These are phyloP conservation scores for Lyophyllum shimeji DNA, from an alignment of 768 basidiomycete genomes.

Conservation along the genomic window DNA sequence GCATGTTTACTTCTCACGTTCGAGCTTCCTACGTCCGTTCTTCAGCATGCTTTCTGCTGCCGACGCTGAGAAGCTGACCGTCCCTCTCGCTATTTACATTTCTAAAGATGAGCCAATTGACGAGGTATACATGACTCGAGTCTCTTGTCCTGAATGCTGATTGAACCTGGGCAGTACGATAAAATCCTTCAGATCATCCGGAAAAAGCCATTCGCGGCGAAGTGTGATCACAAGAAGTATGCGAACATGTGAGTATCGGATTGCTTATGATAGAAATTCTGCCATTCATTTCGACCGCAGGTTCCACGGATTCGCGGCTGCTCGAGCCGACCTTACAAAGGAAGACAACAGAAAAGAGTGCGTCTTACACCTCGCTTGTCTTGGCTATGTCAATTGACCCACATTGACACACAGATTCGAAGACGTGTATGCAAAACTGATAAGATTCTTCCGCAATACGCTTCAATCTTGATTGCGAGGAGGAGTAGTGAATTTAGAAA, in stretches of 20 bases:
- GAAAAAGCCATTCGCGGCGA: constrained; percentile 48
- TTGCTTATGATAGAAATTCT: constrained; percentile 1
- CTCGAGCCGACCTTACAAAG: constrained; percentile 55
- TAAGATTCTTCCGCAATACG: constrained; percentile 45
- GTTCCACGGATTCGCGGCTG: constrained; percentile 68
- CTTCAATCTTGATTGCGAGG: constrained; percentile 16
- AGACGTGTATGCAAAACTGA: constrained; percentile 54
- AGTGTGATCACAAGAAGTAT: constrained; percentile 52
- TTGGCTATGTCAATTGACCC: background rate
- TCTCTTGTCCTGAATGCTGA: background rate
- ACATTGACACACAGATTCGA: constrained; percentile 35
- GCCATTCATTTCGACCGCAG: constrained; percentile 23
- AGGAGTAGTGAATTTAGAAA: background rate
- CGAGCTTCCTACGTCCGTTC: background rate
- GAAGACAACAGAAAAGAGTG: constrained; percentile 59
- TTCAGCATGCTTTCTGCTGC: constrained; percentile 48
- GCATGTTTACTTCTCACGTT: background rate
- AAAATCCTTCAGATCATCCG: constrained; percentile 47
- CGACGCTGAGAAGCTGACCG: constrained; percentile 49
- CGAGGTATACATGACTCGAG: constrained; percentile 38
- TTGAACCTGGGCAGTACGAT: constrained; percentile 34
- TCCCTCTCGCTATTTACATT: constrained; percentile 56
- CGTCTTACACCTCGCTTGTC: constrained; percentile 2
- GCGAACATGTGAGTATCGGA: constrained; percentile 36
- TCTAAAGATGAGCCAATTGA: constrained; percentile 58